Base-by-base conservation (phyloP, 2,329 filamentous ascomycete genomes). In the Colletotrichum ledebouriae region DNA sequence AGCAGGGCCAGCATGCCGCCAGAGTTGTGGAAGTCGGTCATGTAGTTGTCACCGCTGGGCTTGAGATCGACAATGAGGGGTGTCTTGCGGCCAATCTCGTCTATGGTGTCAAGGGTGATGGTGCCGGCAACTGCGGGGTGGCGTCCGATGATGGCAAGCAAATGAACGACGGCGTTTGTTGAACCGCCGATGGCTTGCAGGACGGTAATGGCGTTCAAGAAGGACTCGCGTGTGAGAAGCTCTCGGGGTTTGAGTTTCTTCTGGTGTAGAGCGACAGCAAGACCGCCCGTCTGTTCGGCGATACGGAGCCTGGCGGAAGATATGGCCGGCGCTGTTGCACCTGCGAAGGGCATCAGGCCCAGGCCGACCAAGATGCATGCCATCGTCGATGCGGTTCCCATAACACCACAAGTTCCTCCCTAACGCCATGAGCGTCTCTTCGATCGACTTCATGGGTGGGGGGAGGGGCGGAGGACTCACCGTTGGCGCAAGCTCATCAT, bases 321-420 rank as follows among this genome's bases (percentile, higher is more conserved):
- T 3, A 91, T 89, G 1, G 94, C 94, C 0, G 93, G 92, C 0
- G 92, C 93, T 0, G 92, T 92, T 0, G 92, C 93, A 0, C 92
- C 93, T 6, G 89, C 89, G 7, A 94, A 90, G 0, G 94, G 85
- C 67, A 92, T 91, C 72, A 97, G 84, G n/a, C 94, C 94, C 73
- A 97, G 89, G 0, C 89, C 93, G 70, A 94, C 93, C 22, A 94
- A 91, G 15, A 93, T 87, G 6, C 92, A 94, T 1, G 93, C 92
- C 92, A 97, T 95, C 2, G 93, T 97, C 75, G 94, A 95, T 6
- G 94, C 94, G 0, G 94, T 97, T 71, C 93, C 96, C 94, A 97
- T 97, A 17, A 94, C 94, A 53, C 93, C 93, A 71, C 94, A 97
- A 1, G 93, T 94, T 34, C 94, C 94, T 2, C 89, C 88, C 83